Conservation (phyloP, 2,329 filamentous ascomycete genomes). For the Thielaviopsis cerberus region DNA sequence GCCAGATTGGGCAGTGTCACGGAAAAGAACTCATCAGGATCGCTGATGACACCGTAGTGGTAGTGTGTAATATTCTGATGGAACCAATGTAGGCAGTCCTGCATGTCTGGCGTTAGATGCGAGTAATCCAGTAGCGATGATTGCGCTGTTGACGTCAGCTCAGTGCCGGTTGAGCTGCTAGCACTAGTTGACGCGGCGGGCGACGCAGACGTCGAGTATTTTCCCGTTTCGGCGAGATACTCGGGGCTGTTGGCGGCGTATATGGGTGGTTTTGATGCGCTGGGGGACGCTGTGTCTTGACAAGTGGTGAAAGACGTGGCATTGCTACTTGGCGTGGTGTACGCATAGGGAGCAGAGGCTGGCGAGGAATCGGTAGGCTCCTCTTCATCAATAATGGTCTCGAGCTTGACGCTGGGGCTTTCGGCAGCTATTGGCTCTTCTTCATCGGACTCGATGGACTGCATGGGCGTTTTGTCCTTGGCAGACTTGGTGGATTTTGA, state of each 20-base stretch:
- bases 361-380: slow-evolving; percentile 18
- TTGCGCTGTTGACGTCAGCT: not conserved
- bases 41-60: slow-evolving; percentile 63
- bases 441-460: not conserved
- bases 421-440: not conserved
- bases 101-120: slow-evolving; percentile 48
- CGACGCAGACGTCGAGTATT: slow-evolving; percentile 2
- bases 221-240: slow-evolving; percentile 15
- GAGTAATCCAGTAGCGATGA: slow-evolving; percentile 26
- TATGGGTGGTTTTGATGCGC: slow-evolving; percentile 12
- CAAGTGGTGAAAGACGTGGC: slow-evolving; percentile 10
- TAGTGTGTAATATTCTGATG: slow-evolving; percentile 58
- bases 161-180: slow-evolving; percentile 6
- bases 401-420: slow-evolving; percentile 23
- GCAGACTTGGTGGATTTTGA: not conserved
- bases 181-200: slow-evolving; percentile 4
- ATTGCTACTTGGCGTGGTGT: not conserved
- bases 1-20: slow-evolving; percentile 54
- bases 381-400: slow-evolving; percentile 37
- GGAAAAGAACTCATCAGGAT: slow-evolving; percentile 55
- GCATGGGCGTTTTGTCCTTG: not conserved
- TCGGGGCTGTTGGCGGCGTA: slow-evolving; percentile 23
- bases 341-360: not conserved
- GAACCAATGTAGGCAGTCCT: slow-evolving; percentile 64
- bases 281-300: slow-evolving; percentile 14